Conservation (phyloP, 441 rosid genomes). For the Rhodomyrtus psidioides region DNA sequence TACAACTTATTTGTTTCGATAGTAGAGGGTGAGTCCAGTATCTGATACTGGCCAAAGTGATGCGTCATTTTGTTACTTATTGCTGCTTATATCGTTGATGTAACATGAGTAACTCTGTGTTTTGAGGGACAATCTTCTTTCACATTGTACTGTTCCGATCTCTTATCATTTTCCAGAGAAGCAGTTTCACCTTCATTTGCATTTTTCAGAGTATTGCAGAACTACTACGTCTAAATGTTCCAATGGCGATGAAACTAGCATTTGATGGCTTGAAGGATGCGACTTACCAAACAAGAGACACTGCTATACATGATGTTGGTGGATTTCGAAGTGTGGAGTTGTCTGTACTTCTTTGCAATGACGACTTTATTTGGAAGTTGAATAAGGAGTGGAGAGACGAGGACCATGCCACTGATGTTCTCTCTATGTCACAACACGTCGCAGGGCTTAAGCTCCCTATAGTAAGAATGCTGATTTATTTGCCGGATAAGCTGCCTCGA, state of each 20-base stretch:
- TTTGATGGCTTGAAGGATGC: constrained; percentile 63
- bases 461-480: constrained; percentile 28
- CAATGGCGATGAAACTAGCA: constrained; percentile 71
- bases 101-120: neutral
- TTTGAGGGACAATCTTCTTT: neutral
- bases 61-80: neutral
- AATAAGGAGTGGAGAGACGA: constrained; percentile 94
- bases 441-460: constrained; percentile 72
- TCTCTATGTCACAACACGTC: constrained; percentile 83
- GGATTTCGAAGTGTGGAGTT: constrained; percentile 64
- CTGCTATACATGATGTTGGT: constrained; percentile 53
- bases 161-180: neutral
- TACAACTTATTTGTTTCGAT: neutral
- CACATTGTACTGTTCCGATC: neutral
- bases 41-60: neutral
- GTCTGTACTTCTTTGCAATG: constrained; percentile 79
- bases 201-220: constrained; percentile 67
- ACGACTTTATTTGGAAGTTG: constrained; percentile 68
- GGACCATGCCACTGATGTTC: constrained; percentile 93
- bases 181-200: neutral
- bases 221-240: constrained; percentile 72
- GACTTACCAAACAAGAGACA: constrained; percentile 59
- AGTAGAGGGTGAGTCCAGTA: neutral
- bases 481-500: neutral
- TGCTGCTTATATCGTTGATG: neutral